phyloP scores from a whole-genome alignment of 106 monocot genomes.

The Dendrobium huoshanense region DNA sequence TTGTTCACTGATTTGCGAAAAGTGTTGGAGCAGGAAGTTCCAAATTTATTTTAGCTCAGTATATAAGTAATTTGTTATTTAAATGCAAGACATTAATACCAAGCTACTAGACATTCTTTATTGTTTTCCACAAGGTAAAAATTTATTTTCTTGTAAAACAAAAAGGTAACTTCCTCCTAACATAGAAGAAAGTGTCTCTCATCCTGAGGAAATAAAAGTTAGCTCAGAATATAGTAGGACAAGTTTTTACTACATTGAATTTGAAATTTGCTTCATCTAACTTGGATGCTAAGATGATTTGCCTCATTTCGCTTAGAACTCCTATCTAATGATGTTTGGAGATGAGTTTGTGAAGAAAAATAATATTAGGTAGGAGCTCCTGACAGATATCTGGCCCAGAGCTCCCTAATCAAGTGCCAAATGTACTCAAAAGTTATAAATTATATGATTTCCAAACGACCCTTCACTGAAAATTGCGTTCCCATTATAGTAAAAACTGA shows the following conservation, averaged over 20 bases:
- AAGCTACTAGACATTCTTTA: neutral
- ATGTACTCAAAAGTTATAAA: neutral
- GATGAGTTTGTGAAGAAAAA: no score
- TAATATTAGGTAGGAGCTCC: no score
- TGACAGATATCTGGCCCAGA: neutral
- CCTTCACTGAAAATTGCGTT: no score
- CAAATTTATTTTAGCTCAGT: no score
- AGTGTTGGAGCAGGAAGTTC: no score
- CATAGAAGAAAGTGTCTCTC: no score
- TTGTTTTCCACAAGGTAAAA: neutral
- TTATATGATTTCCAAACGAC: neutral
- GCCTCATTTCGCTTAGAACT: neutral
- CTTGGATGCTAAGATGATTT: neutral
- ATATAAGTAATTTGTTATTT: no score
- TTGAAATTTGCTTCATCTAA: neutral
- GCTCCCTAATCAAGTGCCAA: neutral
- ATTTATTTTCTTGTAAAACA: neutral
- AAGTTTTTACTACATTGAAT: neutral
- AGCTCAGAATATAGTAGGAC: neutral
- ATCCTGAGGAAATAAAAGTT: no score
- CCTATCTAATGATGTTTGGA: no score
- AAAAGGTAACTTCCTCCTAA: neutral
- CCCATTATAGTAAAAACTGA: no score
- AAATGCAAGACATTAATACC: neutral
- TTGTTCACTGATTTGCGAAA: neutral